Base-by-base conservation (phyloP, 1,284 basidiomycete genomes). In the Sporisorium scitamineum region DNA sequence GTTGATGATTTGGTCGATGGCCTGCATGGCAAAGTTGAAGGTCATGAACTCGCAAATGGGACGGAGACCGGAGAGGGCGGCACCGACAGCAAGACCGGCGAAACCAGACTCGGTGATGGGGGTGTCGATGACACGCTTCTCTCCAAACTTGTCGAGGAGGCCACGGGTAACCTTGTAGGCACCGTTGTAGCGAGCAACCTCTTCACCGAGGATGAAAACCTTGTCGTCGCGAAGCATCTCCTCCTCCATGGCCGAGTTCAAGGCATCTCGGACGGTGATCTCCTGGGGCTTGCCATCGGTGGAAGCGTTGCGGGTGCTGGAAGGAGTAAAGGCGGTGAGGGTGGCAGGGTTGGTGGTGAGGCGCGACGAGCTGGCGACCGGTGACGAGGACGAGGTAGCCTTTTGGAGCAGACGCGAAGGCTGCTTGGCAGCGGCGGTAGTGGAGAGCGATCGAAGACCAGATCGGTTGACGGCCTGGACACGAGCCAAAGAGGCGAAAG, bases 41-140 rank as follows among this genome's bases (percentile, higher is more conserved):
- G 94, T 97, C 94, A 97, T 99, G 89, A 99, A 99, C 89, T 99
- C 97, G 90, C 97, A 99, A 84, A 99, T 90, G 70, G 97, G 97
- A 80, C 95, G 90, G 60, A 99, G 90, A 84, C 97, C 97, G 79
- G 94, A 91, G 53, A 99, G 90, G 56, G 94, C 97, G 68, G 97
- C 92, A 86, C 97, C 97, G 74, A 95, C 92, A 13, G 97, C 97
- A 65, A 99, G 86, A 89, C 97, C 97, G 86, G 94, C 92, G 87
- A 99, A 99, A 86, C 97, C 97, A 91, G 96, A 94, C 88, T 99
- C 97, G 52, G 95, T 97, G 85, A 98, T 98, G 71, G 82, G 86
- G 42, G 87, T 87, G 87, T 99, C 97, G 69, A 99, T 92, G 68
- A 99, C 97, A 72, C 97, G 93, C 88, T 94, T 95, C 89, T 98